phyloP scores from a whole-genome alignment of 371 early-diverging fungal genomes.

The Rhizopus stolonifer region DNA sequence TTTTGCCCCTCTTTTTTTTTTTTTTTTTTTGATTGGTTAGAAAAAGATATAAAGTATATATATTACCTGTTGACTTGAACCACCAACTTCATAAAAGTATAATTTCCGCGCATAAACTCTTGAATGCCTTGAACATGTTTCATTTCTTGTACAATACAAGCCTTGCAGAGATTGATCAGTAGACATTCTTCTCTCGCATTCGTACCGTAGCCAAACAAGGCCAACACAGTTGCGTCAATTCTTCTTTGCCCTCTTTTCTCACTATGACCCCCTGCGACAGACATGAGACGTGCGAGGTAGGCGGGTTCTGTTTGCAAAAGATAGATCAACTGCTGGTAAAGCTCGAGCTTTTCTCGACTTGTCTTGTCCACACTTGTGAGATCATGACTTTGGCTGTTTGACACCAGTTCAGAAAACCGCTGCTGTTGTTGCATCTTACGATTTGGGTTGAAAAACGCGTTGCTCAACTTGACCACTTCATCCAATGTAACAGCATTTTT shows the following conservation, averaged over 20 bases:
- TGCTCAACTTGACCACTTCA: slow-evolving; percentile 77
- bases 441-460: slow-evolving; percentile 41
- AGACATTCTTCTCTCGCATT: slow-evolving; percentile 97
- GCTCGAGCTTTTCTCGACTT: slow-evolving; percentile 70
- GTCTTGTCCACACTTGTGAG: slow-evolving; percentile 85
- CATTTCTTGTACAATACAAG: slow-evolving; percentile 87
- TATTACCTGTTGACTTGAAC: slow-evolving; percentile 82
- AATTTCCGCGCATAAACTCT: slow-evolving; percentile 93
- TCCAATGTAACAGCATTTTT: slow-evolving; percentile 95
- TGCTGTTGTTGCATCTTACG: slow-evolving; percentile 54
- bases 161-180: slow-evolving; percentile 91
- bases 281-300: slow-evolving; percentile 90
- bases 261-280: slow-evolving; percentile 65
- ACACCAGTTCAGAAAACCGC: slow-evolving; percentile 43
- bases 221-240: slow-evolving; percentile 86
- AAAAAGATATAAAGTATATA: no score
- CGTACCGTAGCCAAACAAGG: slow-evolving; percentile 95
- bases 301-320: slow-evolving; percentile 94
- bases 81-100: slow-evolving; percentile 93
- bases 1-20: slow-evolving; percentile 86
- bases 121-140: slow-evolving; percentile 77
- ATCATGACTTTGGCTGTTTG: slow-evolving; percentile 34
- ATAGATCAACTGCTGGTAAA: slow-evolving; percentile 95
- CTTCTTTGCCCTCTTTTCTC: slow-evolving; percentile 52
- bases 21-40: no score